Evolutionary conservation across 192 early-diverging fungal species (phyloP).

Genomic region (Blastocladiella britannica): DNA sequence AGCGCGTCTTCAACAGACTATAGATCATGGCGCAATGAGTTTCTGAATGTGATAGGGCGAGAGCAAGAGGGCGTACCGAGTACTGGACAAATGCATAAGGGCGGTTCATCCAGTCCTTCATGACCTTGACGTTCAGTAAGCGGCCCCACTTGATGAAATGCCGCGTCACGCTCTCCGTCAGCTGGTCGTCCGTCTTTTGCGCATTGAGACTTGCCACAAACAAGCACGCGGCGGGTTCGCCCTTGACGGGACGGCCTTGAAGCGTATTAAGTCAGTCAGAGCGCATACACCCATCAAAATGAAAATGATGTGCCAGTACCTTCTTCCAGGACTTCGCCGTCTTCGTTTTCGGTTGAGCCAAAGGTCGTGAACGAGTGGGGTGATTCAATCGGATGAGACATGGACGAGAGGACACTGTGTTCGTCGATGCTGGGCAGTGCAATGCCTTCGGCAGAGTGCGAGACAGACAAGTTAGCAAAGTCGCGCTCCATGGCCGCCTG

Average conservation of each 20-base stretch:
- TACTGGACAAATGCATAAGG: slow-evolving; percentile 67
- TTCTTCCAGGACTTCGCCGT: too few species aligned
- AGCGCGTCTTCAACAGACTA: slow-evolving; percentile 32
- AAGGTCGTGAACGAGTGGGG: too few species aligned
- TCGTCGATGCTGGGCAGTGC: too few species aligned
- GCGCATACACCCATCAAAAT: too few species aligned
- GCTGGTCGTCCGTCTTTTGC: slow-evolving; percentile 21
- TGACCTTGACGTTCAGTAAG: slow-evolving; percentile 44
- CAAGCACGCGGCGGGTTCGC: slow-evolving; percentile 32
- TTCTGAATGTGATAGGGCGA: not conserved
- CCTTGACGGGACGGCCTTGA: slow-evolving; percentile 3
- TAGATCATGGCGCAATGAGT: not conserved
- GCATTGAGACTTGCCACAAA: slow-evolving; percentile 53
- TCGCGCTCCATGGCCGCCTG: too few species aligned
- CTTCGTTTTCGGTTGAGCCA: too few species aligned
- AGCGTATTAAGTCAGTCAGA: too few species aligned
- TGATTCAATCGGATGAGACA: too few species aligned
- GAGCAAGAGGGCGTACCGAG: slow-evolving; percentile 16
- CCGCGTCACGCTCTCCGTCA: slow-evolving; percentile 26
- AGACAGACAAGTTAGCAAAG: too few species aligned
- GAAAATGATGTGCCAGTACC: too few species aligned
- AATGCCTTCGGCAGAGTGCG: too few species aligned
- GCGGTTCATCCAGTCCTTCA: slow-evolving; percentile 45
- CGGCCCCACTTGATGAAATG: slow-evolving; percentile 44
- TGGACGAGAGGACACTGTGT: too few species aligned